A percentile compares a stretch with the other conserved stretches of the same genome.
Conservation (phyloP, 768 basidiomycete species). For the Mycena amicta region DNA sequence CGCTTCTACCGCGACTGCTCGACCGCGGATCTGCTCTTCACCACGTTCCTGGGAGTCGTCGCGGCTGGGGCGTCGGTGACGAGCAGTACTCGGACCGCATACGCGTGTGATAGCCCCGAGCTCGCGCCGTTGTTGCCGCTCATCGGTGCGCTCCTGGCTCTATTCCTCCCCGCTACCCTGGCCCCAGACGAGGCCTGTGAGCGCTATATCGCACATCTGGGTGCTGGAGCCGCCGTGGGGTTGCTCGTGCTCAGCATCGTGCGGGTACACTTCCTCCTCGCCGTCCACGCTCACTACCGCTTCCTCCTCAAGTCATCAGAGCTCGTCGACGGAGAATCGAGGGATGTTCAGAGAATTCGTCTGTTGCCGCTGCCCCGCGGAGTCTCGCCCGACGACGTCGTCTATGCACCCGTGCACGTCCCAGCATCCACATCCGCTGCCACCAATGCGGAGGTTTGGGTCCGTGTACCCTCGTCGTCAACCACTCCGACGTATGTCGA, state of each 20-base stretch:
- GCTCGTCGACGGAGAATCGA: neutral
- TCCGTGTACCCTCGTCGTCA: slow-evolving; percentile 2
- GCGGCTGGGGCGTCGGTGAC: slow-evolving; percentile 56
- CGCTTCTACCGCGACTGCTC: slow-evolving; percentile 84
- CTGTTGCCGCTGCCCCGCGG: slow-evolving; percentile 12
- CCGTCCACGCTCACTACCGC: slow-evolving; percentile 38
- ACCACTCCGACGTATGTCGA: neutral
- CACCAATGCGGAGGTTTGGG: slow-evolving; percentile 12
- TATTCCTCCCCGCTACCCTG: neutral
- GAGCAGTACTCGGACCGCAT: slow-evolving; percentile 53
- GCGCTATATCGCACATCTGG: slow-evolving; percentile 70
- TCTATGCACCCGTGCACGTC: slow-evolving; percentile 18
- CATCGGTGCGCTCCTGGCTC: slow-evolving; percentile 61
- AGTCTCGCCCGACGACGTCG: slow-evolving; percentile 8
- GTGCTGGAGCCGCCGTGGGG: slow-evolving; percentile 57
- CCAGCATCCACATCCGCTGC: neutral
- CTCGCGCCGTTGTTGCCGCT: slow-evolving; percentile 70
- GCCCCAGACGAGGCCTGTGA: slow-evolving; percentile 67
- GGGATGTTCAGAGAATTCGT: slow-evolving; percentile 5
- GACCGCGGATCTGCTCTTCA: slow-evolving; percentile 76
- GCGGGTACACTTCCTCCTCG: slow-evolving; percentile 75
- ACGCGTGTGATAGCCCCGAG: slow-evolving; percentile 77
- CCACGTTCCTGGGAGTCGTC: slow-evolving; percentile 57
- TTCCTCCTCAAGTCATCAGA: neutral
- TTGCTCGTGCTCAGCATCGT: slow-evolving; percentile 65